Evolutionary conservation across 2,329 filamentous ascomycete species (phyloP), one percentile per base, ranked within the genome.

Genomic region (Pseudogymnoascus sp.): DNA sequence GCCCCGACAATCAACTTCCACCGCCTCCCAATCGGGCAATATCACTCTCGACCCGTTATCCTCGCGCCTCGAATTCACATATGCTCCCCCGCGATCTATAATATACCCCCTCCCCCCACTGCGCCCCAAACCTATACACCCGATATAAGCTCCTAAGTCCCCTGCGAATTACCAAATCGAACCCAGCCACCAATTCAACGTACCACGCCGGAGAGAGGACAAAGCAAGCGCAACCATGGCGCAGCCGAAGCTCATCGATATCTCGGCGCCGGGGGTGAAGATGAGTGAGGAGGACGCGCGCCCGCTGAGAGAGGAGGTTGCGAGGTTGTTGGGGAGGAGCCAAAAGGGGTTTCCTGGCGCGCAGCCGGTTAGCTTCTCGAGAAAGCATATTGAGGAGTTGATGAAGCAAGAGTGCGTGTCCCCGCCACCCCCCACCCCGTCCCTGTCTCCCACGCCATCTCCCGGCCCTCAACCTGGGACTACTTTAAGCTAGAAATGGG

Each of bases 281-380:
- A 83, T 85, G 58, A 79, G 83, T 18, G 79, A 78, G n/a, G 75
- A 82, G 1, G 77, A 90, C 11, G 79, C 88, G 54, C 71, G 77
- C 57, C 70, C 76, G 16, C 84, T 96, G 74, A 87, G 88, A 63
- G 77, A 78, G 63, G 87, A 91, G 71, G 90, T 96, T 62, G 88
- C 90, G 25, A 71, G 79, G 5, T 80, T 97, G 47, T 82, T 99
- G n/a, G 80, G 82, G 16, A 83, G 91, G 67, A 79, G 80, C 59
- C 85, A 83, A 66, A 76, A 77, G 22, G 80, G 76, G 65, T 99
- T 99, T 68, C 92, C 94, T 0, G 94, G 86, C 69, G 93, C 94
- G 59, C 94, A 99, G 74, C 94, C 94, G 12, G 92, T 99, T 65
- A 96, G 90, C 70, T 99, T 99, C 72, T 81, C 89, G 60, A 81